Conservation (phyloP, 805 yeast species). For the Candida ulmi region DNA sequence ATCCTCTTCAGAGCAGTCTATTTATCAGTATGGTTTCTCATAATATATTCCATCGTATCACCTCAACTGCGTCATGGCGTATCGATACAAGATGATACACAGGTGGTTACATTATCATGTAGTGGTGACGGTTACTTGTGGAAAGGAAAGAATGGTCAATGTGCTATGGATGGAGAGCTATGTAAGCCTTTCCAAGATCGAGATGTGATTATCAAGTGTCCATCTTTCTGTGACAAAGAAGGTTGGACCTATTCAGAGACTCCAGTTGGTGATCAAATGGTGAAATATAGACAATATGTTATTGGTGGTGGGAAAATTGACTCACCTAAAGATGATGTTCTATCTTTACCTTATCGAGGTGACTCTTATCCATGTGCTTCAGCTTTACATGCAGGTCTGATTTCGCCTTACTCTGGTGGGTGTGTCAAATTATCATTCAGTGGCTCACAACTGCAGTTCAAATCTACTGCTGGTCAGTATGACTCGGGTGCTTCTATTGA, state of each 20-base stretch:
- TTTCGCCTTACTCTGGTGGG: slow-evolving; percentile 70
- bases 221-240: slow-evolving; percentile 67
- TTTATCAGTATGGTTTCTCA: slow-evolving; percentile 9
- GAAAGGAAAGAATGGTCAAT: slow-evolving; percentile 64
- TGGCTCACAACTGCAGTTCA: slow-evolving; percentile 46
- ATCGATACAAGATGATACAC: slow-evolving; percentile 22
- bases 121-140: slow-evolving; percentile 41
- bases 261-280: slow-evolving; percentile 58
- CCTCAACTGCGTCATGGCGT: slow-evolving; percentile 45
- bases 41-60: slow-evolving; percentile 23
- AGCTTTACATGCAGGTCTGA: slow-evolving; percentile 73
- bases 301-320: slow-evolving; percentile 61
- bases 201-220: slow-evolving; percentile 64
- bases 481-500: slow-evolving; percentile 41
- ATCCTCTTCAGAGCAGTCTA: slow-evolving; percentile 3
- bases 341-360: slow-evolving; percentile 64
- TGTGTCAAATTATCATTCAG: slow-evolving; percentile 54
- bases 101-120: slow-evolving; percentile 41
- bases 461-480: slow-evolving; percentile 39
- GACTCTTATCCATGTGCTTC: slow-evolving; percentile 86
- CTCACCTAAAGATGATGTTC: slow-evolving; percentile 10
- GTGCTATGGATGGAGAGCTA: slow-evolving; percentile 60
- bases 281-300: slow-evolving; percentile 61
- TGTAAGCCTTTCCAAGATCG: slow-evolving; percentile 45
- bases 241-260: slow-evolving; percentile 65